These are phyloP conservation scores for Tagetes patula DNA, from an alignment of 129 eudicot genomes.

Conservation along the genomic window DNA sequence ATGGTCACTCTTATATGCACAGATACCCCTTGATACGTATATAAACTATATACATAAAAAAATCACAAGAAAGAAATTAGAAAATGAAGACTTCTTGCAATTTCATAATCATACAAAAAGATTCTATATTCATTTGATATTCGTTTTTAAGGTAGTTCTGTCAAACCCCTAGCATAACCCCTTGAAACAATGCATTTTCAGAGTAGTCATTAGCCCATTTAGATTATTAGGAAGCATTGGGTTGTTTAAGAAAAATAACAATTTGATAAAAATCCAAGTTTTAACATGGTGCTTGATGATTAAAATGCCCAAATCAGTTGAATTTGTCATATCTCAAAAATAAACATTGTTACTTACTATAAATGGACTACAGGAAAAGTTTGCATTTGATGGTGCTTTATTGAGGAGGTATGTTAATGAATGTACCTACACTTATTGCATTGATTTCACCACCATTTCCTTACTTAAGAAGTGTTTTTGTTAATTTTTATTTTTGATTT, in stretches of 20 bases:
- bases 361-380: conserved; percentile 39
- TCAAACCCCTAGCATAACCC: too few relatives aligned
- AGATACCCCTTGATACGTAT: background rate
- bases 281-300: background rate
- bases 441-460: background rate
- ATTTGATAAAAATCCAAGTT: background rate
- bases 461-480: background rate
- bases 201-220: too few relatives aligned
- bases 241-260: background rate
- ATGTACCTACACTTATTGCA: background rate
- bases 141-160: too few relatives aligned
- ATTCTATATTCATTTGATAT: too few relatives aligned
- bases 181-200: too few relatives aligned
- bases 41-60: too few relatives aligned
- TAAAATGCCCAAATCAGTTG: background rate
- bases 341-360: background rate
- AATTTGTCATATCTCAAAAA: background rate
- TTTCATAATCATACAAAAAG: too few relatives aligned
- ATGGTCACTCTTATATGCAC: background rate
- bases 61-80: too few relatives aligned
- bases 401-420: conserved; percentile 39
- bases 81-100: too few relatives aligned
- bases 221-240: too few relatives aligned
- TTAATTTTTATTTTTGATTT: background rate
- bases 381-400: conserved; percentile 28